Conservation (phyloP, 352 stramenopile genomes). For the Globisporangium nagaii region DNA sequence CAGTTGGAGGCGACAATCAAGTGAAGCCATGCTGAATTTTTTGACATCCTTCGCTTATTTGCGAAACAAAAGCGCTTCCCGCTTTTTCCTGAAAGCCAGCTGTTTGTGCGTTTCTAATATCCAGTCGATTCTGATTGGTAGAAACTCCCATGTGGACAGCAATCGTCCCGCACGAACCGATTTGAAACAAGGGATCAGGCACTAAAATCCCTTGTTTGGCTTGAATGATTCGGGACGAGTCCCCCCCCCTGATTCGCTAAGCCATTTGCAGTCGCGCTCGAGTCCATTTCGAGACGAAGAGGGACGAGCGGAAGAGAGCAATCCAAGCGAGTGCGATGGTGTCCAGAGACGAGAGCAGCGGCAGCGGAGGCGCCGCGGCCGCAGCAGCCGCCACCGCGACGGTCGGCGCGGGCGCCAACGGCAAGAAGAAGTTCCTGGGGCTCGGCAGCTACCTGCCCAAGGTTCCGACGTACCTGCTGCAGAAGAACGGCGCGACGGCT, state of each 20-base stretch:
- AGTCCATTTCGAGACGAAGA: not conserved
- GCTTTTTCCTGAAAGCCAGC: not conserved
- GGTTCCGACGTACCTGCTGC: slow-evolving; percentile 39
- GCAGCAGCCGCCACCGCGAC: not conserved
- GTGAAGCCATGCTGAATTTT: slow-evolving; percentile 11
- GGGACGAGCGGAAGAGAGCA: not conserved
- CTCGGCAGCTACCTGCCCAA: slow-evolving; percentile 62
- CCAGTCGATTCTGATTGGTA: not conserved
- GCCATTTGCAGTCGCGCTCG: not conserved
- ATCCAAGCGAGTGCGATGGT: slow-evolving; percentile 28
- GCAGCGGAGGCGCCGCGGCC: slow-evolving; percentile 5
- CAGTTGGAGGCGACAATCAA: no score
- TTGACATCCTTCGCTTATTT: no score
- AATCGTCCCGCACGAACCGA: no score
- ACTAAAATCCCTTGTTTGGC: no score
- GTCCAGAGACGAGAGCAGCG: slow-evolving; percentile 29
- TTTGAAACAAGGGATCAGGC: no score
- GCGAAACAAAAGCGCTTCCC: no score
- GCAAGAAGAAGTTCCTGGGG: slow-evolving; percentile 40
- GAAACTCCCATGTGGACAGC: no score
- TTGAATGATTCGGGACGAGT: not conserved
- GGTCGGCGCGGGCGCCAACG: not conserved
- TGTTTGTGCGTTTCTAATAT: not conserved
- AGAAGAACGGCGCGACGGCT: slow-evolving; percentile 26
- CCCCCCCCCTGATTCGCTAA: not conserved